Evolutionary conservation across 2,329 filamentous ascomycete species (phyloP), one percentile per base, ranked within the genome.

Genomic region (Erysiphe neolycopersici): DNA sequence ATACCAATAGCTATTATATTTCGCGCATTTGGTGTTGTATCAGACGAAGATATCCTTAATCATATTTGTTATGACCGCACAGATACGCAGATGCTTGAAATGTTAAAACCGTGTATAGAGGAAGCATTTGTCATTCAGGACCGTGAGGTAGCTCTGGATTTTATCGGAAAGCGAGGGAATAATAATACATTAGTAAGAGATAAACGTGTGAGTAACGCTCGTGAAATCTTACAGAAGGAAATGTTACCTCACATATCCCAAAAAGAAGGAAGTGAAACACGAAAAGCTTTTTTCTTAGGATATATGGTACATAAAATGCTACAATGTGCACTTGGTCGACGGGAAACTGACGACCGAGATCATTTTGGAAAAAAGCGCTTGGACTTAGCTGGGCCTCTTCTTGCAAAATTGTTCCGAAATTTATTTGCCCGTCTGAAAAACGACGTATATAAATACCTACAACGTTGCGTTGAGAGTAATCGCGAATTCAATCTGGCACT

Each of bases 361-460:
- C 91, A 98, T 60, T 94, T 98, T 56, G 89, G 89, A 55, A 95
- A 95, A 70, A 98, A 98, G 69, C 79, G 89, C 51, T 68, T 98
- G 45, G 89, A 98, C 64, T 69, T 98, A 54, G 87, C 89, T 45
- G 89, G 89, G 49, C 87, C 89, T 30, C 67, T 98, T 45, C 73
- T 98, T 51, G 87, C 87, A n/a, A 92, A 91, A 58, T 70, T 98
- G 37, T 98, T 98, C 72, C 79, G 89, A 48, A 77, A 78, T 47
- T 76, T 95, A 47, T 87, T 94, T 59, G 75, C 83, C 49, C 81
- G 89, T 59, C 74, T 98, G 58, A 91, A 84, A 39, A 79, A 80
- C 47, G 89, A 98, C 53, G 75, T 95, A 43, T 81, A 82, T 60
- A 79, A 79, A 50, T 92, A 94, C 56, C 73, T 98, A 51, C 82